Evolutionary conservation across 768 basidiomycete genomes (phyloP), one percentile per base, ranked within the genome.

Genomic region (Psilocybe subaeruginosa): DNA sequence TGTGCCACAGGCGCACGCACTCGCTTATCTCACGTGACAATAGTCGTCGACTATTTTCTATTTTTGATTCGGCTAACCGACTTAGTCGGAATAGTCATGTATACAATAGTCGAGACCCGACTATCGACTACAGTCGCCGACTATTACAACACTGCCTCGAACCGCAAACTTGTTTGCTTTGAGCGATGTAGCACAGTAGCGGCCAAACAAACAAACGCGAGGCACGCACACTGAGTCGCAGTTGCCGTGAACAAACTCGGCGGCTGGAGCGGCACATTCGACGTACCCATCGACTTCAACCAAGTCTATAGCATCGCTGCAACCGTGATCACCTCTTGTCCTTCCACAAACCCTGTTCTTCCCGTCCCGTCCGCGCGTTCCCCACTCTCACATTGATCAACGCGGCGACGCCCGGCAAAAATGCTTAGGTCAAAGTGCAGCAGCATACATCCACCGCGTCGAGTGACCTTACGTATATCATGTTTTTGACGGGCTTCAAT

Each of bases 171-270:
- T 23, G 23, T 23, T 23, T 23, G 23, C 2, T 23, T 23, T 23
- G 23, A 2, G 23, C 23, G 23, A 23, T 23, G 23, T 23, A 23
- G 23, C n/a, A 80, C 83, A 29, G 82, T 80, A 17, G 85, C 85
- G 6, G 87, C 80, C 4, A 78, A 78, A 47, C 75, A 84, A 43
- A 83, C 81, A 48, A 87, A 90, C 68, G 81, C 85, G 39, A 79
- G 85, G 41, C 86, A 89, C 63, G 80, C 82, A 9, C 74, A 79
- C 37, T 89, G 86, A 86, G 66, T 88, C 31, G 74, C 77, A 27
- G 72, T 78, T 12, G 77, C 80, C 27, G 77, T 82, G 23, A 74
- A 78, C 66, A 74, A 78, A 49, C 71, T 71, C 9, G 68, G 76
- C 11, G 73, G 80, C 0, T 88, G 85, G 85, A 80, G 79, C 43